Evolutionary conservation across 2,329 filamentous ascomycete species (phyloP).

Genomic region (Colletotrichum liaoningense): DNA sequence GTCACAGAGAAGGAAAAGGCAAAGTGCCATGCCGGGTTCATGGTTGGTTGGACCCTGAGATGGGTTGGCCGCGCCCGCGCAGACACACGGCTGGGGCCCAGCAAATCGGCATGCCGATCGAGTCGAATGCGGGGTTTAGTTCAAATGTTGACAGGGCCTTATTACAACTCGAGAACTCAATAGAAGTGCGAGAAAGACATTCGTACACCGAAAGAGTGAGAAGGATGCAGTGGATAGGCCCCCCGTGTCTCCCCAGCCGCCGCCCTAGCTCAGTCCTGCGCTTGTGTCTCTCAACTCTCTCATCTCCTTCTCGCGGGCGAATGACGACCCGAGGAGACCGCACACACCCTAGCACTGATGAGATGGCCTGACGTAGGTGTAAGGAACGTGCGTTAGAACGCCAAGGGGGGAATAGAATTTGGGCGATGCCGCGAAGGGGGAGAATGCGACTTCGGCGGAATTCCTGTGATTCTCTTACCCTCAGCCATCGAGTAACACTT

Average conservation of each 20-base stretch:
- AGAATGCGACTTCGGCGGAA: constrained; percentile 4
- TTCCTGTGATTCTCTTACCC: constrained; percentile 29
- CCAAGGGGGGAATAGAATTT: background rate
- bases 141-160: constrained; percentile 29
- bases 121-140: constrained; percentile 32
- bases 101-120: constrained; percentile 26
- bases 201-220: background rate
- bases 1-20: background rate
- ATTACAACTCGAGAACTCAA: constrained; percentile 27
- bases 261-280: background rate
- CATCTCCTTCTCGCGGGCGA: constrained; percentile 8
- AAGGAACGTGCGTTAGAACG: constrained; percentile 10
- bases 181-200: background rate
- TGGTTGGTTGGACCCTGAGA: constrained; percentile 34
- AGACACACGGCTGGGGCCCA: constrained; percentile 8
- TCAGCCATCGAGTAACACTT: constrained; percentile 34
- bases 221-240: background rate
- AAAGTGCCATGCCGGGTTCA: constrained; percentile 15
- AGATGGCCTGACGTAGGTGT: constrained; percentile 30
- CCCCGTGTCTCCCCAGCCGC: background rate
- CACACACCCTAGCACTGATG: constrained; percentile 4
- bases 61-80: constrained; percentile 13
- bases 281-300: background rate
- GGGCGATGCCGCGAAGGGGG: background rate
- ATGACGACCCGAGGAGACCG: constrained; percentile 7